phyloP scores from a whole-genome alignment of 768 basidiomycete species.

The Psilocybe subaeruginosa region DNA sequence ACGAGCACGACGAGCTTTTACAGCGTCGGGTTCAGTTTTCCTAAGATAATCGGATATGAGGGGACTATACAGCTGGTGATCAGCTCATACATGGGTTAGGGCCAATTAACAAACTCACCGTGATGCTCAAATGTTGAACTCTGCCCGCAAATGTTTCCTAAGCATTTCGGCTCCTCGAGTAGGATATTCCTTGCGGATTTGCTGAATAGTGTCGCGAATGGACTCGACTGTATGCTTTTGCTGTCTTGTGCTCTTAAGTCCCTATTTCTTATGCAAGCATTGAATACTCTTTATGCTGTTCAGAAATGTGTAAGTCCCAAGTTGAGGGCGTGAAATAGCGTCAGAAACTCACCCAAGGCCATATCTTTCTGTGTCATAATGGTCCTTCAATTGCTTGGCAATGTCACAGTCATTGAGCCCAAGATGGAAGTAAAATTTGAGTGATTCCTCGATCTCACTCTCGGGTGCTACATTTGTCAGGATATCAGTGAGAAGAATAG shows the following conservation, averaged over 20 bases:
- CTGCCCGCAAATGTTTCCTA: not conserved
- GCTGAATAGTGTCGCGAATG: not conserved
- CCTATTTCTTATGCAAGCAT: not conserved
- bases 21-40: not conserved
- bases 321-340: not conserved
- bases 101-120: too few relatives aligned
- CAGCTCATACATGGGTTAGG: not conserved
- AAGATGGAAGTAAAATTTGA: not conserved
- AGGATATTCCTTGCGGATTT: not conserved
- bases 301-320: not conserved
- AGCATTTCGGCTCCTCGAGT: not conserved
- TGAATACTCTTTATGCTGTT: not conserved
- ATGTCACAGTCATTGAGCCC: conserved; percentile 69
- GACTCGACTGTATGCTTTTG: conserved; percentile 7
- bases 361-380: not conserved
- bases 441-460: not conserved
- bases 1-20: conserved; percentile 6
- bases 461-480: not conserved
- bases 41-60: not conserved
- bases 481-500: too few relatives aligned
- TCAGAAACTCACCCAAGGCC: not conserved
- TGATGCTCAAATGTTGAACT: too few relatives aligned
- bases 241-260: conserved; percentile 1
- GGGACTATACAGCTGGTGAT: not conserved
- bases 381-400: conserved; percentile 74